Evolutionary conservation across 257 asterid species (phyloP), one percentile per base, ranked within the genome.

Genomic region (Fraxinus pennsylvanica): DNA sequence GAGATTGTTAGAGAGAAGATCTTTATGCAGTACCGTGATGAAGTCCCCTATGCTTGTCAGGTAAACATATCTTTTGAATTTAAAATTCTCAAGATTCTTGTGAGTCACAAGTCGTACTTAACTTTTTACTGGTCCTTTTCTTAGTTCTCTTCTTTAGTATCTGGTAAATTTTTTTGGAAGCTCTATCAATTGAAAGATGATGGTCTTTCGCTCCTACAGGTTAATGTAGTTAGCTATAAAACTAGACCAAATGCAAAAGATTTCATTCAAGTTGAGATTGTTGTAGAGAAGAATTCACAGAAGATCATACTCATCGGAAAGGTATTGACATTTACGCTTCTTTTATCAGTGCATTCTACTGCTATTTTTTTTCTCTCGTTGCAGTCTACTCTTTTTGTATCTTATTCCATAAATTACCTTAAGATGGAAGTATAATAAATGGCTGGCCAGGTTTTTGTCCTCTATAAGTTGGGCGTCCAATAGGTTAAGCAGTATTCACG

Each of bases 31-130:
- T 95, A 88, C 79, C 89, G 94, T 36, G 87, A 91, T 71, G 99
- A 93, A 87, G 94, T 95, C 82, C 99, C 99, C 74, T 95, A 95
- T 79, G 97, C 99, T n/a, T 93, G 96, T 83, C 99, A 95, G 98
- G 98, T 94, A 81, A 77, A 74, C 50, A 30, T 52, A 7, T 72
- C 69, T 78, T 68, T 66, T 45, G 52, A 61, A 71, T 22, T 71
- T 68, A 54, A 41, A 57, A 50, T 32, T 79, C 69, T 74, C 72
- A 73, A 79, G 52, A 70, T 73, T 21, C 77, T 36, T 61, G 33
- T 38, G 59, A 35, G 71, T 75, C 66, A 71, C 29, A 13, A 54
- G 66, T 66, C 14, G 14, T 32, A 68, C 22, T 33, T 45, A 45
- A 5, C 9, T 17, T 73, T 72, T 73, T 47, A 3, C 35, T 4